A percentile compares a stretch with the other conserved stretches of the same genome.
phyloP scores from a whole-genome alignment of 306 rosid species.

The Cucumis sativus region DNA sequence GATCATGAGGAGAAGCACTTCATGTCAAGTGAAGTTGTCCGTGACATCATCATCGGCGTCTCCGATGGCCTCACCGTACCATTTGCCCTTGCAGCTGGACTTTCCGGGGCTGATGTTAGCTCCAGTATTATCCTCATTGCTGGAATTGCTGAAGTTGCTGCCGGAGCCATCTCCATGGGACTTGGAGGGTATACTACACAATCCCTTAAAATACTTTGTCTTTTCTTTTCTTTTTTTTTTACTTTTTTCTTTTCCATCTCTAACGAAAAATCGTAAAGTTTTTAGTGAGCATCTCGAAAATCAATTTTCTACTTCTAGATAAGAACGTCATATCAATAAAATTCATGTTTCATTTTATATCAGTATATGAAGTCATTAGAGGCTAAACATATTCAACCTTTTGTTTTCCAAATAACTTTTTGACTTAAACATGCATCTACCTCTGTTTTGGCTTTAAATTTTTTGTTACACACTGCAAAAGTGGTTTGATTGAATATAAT shows the following conservation, averaged over 20 bases:
- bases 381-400: too few relatives aligned
- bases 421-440: too few relatives aligned
- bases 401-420: too few relatives aligned
- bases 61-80: slow-evolving; percentile 48
- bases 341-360: too few relatives aligned
- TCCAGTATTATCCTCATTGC: slow-evolving; percentile 36
- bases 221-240: too few relatives aligned
- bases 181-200: slow-evolving; percentile 50
- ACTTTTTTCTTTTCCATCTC: too few relatives aligned
- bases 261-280: too few relatives aligned
- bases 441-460: background rate
- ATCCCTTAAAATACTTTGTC: background rate
- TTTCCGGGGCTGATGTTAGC: slow-evolving; percentile 34
- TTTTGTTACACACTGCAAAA: background rate
- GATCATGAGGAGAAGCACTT: slow-evolving; percentile 43
- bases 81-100: slow-evolving; percentile 33
- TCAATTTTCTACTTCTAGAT: too few relatives aligned
- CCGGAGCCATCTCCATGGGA: slow-evolving; percentile 48
- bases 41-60: slow-evolving; percentile 37
- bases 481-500: background rate
- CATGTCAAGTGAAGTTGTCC: slow-evolving; percentile 39
- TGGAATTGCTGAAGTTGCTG: slow-evolving; percentile 40
- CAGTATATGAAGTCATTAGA: too few relatives aligned
- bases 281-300: too few relatives aligned
- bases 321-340: too few relatives aligned